Base-by-base conservation (phyloP, 2,329 filamentous ascomycete species). In the Hymenoscyphus albidus region DNA sequence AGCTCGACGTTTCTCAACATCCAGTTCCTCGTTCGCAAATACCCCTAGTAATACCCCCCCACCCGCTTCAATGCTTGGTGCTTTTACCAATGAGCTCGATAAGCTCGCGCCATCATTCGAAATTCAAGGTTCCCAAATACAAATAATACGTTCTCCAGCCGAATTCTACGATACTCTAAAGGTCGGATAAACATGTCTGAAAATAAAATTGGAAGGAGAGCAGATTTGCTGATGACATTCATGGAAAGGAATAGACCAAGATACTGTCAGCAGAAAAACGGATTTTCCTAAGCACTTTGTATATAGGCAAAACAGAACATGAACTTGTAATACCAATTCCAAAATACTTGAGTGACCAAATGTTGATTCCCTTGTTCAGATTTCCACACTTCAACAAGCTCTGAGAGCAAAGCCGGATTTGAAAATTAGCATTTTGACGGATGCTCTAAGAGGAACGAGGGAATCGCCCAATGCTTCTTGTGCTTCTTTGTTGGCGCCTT, bases 241-340 rank as follows among this genome's bases (percentile, higher is more conserved):
- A 38, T 42, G 44, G 44, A 7, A 51, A 51, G 44, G n/a, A 48
- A 55, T 74, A 93, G 90, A 79, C 84, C 68, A 96, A 93, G 79
- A 97, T 99, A 74, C 85, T 85, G 61, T 85, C 84, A 68, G 95
- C 95, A 10, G 86, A 92, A 76, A 83, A 80, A 61, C 86, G 91
- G 65, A 89, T 99, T 70, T 99, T 96, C 76, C 80, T 99, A 59
- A 96, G 93, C n/a, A 99, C 95, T 0, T 80, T 99, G 61, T 99
- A 99, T 76, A 95, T 99, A 75, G 95, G 95, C 68, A 96, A 94
- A 77, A 90, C 90, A 1, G 95, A 99, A 78, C 84, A 89, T 77
- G 95, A 98, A 71, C 83, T 99, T 73, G 86, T 88, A 79, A 62
- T 80, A 58, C 51, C 31, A 62, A 59, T 62, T 32, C 44, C 58